Evolutionary conservation across 192 early-diverging fungal genomes (phyloP).

Genomic region (Geosiphon pyriformis): DNA sequence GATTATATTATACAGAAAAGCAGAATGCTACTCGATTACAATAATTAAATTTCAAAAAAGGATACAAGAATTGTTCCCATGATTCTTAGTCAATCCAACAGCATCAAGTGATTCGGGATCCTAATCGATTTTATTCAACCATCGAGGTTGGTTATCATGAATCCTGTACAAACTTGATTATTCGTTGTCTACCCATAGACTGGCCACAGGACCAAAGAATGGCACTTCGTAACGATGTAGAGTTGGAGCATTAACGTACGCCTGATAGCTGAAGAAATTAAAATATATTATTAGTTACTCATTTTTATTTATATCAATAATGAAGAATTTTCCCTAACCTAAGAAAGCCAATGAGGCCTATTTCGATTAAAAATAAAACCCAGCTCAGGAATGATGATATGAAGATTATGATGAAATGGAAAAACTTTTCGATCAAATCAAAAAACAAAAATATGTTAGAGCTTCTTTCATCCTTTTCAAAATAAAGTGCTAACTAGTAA

Average conservation of each 20-base stretch:
- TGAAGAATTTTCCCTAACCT: slow-evolving; percentile 31
- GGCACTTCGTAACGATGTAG: slow-evolving; percentile 68
- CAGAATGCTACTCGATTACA: no score
- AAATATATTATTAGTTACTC: slow-evolving; percentile 3
- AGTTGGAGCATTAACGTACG: slow-evolving; percentile 63
- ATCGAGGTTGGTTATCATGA: no score
- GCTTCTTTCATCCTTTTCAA: not conserved
- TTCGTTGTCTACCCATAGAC: slow-evolving; percentile 65
- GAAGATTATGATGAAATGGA: slow-evolving; percentile 46
- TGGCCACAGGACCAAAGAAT: slow-evolving; percentile 59
- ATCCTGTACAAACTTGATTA: no score
- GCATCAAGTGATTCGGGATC: no score
- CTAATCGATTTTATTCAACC: no score
- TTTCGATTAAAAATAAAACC: slow-evolving; percentile 38
- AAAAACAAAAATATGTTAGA: slow-evolving; percentile 12
- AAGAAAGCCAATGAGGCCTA: slow-evolving; percentile 37
- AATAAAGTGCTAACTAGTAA: not conserved
- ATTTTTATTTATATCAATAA: not conserved
- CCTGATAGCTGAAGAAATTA: slow-evolving; percentile 45
- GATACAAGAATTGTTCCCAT: no score
- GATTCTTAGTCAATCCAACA: no score
- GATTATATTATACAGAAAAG: no score
- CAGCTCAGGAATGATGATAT: slow-evolving; percentile 41
- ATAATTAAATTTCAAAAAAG: no score
- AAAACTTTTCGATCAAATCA: slow-evolving; percentile 23